Percentiles rank a stretch among this genome's conserved stretches.
phyloP scores from a whole-genome alignment of 2,329 filamentous ascomycete species.

The Exophiala phaeomuriformis region DNA sequence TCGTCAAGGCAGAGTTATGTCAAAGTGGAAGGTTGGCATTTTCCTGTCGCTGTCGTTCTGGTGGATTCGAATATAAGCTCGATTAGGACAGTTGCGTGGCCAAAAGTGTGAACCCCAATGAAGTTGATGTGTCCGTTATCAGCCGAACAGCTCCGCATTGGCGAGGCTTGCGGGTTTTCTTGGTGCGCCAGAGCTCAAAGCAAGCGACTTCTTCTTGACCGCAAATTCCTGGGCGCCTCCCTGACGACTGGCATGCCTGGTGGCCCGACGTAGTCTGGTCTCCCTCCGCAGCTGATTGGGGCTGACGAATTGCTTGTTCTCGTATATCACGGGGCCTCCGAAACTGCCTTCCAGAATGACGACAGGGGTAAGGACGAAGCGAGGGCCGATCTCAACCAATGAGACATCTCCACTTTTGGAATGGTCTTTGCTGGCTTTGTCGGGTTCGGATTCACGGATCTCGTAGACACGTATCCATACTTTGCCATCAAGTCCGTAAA shows the following conservation, averaged over 20 bases:
- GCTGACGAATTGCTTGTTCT: constrained; percentile 95
- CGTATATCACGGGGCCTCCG: constrained; percentile 92
- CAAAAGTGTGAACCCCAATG: too few relatives aligned
- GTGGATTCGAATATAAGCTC: too few relatives aligned
- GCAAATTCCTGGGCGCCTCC: constrained; percentile 66
- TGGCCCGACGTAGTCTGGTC: constrained; percentile 65
- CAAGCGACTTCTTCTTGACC: constrained; percentile 68
- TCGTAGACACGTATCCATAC: constrained; percentile 96
- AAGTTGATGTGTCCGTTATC: too few relatives aligned
- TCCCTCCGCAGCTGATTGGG: constrained; percentile 91
- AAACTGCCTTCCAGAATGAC: constrained; percentile 93
- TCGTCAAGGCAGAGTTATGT: too few relatives aligned
- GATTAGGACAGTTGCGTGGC: too few relatives aligned
- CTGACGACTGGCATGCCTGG: constrained; percentile 66
- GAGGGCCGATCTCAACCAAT: constrained; percentile 86
- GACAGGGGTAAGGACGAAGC: constrained; percentile 88
- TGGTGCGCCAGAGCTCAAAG: constrained; percentile 58
- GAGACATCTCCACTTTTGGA: constrained; percentile 53
- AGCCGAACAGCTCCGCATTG: constrained; percentile 57
- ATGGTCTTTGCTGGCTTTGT: constrained; percentile 31
- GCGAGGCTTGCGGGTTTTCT: constrained; percentile 64
- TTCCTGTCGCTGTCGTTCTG: too few relatives aligned
- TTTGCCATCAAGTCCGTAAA: constrained; percentile 84
- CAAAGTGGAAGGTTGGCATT: too few relatives aligned
- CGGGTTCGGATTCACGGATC: constrained; percentile 60